Base-by-base conservation (phyloP, 1,284 basidiomycete species). In the Ceratobasidium sp. region DNA sequence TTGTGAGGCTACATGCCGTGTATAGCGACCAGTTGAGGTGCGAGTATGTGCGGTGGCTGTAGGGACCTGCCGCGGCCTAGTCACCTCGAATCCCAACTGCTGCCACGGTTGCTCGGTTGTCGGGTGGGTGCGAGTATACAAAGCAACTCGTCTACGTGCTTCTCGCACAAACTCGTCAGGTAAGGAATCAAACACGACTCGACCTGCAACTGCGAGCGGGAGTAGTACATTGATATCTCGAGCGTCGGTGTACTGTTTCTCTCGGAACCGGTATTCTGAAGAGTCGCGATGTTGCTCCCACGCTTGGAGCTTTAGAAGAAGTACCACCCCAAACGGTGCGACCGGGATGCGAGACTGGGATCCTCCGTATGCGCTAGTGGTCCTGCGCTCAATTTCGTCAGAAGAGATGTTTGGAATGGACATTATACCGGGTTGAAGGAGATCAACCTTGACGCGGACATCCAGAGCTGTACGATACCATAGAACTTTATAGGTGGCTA, bases 361-460 rank as follows among this genome's bases (percentile, higher is more conserved):
- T n/a, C 37, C 26, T 4, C 61, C 26, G 39, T 31, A 20, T 47
- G 11, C 28, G 51, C 28, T n/a, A 15, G 53, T 64, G 37, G 13
- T 31, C 39, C 47, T 71, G 54, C 61, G 37, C 26, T 71, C 33
- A 13, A 75, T 75, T 33, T 58, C 53, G 20, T n/a, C 31, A 3
- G 73, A 31, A 17, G 60, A 54, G 10, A 75, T 35, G 47, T 64
- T 56, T 28, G 73, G 73, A 37, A 75, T 75, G 3, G 58, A 51
- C 73, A 75, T 75, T 35, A 75, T 75, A 7, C 73, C 73, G 17
- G 73, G 73, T 42, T 75, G 73, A 10, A 75, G 73, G 20, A 75
- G 73, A 39, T 75, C 73, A 20, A 75, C 73, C 51, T 75, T 75
- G 42, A 63, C 47, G 15, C 60, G 63, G 17, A 51, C 31, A 60